phyloP scores from a whole-genome alignment of 2,329 filamentous ascomycete species.

The Didymella glomerata region DNA sequence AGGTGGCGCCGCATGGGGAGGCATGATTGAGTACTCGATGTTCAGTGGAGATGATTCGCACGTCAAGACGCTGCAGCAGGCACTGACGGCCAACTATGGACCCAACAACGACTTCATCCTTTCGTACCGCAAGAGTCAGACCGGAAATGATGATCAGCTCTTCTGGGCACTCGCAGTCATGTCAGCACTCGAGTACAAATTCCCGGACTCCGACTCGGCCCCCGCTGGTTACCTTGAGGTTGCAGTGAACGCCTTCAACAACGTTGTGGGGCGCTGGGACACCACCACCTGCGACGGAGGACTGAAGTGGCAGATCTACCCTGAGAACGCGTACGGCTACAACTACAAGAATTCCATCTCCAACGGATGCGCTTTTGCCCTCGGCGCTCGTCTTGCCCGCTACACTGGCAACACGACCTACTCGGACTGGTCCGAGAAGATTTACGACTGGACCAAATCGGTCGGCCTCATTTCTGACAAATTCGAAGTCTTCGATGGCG shows the following conservation, averaged over 20 bases:
- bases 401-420: slow-evolving; percentile 69
- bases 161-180: slow-evolving; percentile 77
- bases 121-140: slow-evolving; percentile 50
- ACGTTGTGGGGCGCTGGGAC: slow-evolving; percentile 76
- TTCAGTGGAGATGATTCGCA: slow-evolving; percentile 58
- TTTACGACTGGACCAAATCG: slow-evolving; percentile 66
- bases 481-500: slow-evolving; percentile 65
- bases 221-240: slow-evolving; percentile 68
- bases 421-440: slow-evolving; percentile 69
- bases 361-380: slow-evolving; percentile 84
- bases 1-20: slow-evolving; percentile 52
- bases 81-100: slow-evolving; percentile 55
- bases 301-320: slow-evolving; percentile 82
- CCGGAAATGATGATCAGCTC: slow-evolving; percentile 75
- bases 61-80: slow-evolving; percentile 52
- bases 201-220: slow-evolving; percentile 64
- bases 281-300: slow-evolving; percentile 72
- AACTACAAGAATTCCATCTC: slow-evolving; percentile 84
- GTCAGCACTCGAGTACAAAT: slow-evolving; percentile 73
- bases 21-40: slow-evolving; percentile 56
- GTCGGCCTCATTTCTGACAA: slow-evolving; percentile 61
- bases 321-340: slow-evolving; percentile 74
- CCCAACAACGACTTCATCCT: slow-evolving; percentile 56
- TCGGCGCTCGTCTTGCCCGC: slow-evolving; percentile 77
- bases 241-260: slow-evolving; percentile 75